A percentile compares a stretch with the other conserved stretches of the same genome.
Evolutionary conservation across 768 basidiomycete species (phyloP).

Genomic region (Leccinellum rugosiceps): DNA sequence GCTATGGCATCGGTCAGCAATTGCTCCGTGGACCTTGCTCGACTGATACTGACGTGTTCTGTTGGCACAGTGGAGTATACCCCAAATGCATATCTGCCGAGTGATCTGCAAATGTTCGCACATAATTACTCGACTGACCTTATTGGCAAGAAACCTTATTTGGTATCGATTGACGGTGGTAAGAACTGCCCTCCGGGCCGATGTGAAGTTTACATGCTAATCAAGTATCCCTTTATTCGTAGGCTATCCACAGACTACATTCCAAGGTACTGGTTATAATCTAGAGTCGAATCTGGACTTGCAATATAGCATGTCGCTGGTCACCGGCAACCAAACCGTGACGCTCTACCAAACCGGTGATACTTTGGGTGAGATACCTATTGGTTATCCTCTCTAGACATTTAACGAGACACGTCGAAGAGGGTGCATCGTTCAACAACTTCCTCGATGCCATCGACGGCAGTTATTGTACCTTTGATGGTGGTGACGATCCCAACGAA

Average conservation of each 20-base stretch:
- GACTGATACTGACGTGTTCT: background rate
- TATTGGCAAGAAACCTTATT: constrained; percentile 23
- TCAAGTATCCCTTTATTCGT: background rate
- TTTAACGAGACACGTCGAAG: background rate
- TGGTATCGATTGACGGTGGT: constrained; percentile 39
- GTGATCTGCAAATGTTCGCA: constrained; percentile 35
- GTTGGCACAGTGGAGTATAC: constrained; percentile 31
- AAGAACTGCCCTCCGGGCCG: background rate
- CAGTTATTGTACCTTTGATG: constrained; percentile 36
- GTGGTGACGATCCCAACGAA: constrained; percentile 30
- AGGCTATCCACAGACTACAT: constrained; percentile 27
- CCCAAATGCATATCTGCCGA: constrained; percentile 29
- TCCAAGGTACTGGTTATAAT: constrained; percentile 17
- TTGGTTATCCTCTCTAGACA: background rate
- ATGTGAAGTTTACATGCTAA: background rate
- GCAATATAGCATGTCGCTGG: constrained; percentile 31
- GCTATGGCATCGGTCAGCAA: constrained; percentile 32
- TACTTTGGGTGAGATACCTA: constrained; percentile 14
- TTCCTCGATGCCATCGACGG: constrained; percentile 39
- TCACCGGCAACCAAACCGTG: constrained; percentile 27
- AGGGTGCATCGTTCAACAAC: constrained; percentile 36
- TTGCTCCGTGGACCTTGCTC: background rate
- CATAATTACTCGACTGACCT: constrained; percentile 17
- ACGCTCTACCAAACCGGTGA: constrained; percentile 36
- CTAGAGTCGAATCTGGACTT: constrained; percentile 33